Percentiles rank a stretch among this genome's conserved stretches.
Evolutionary conservation across 2,329 filamentous ascomycete species (phyloP).

Genomic region (Ophiostoma sp.): DNA sequence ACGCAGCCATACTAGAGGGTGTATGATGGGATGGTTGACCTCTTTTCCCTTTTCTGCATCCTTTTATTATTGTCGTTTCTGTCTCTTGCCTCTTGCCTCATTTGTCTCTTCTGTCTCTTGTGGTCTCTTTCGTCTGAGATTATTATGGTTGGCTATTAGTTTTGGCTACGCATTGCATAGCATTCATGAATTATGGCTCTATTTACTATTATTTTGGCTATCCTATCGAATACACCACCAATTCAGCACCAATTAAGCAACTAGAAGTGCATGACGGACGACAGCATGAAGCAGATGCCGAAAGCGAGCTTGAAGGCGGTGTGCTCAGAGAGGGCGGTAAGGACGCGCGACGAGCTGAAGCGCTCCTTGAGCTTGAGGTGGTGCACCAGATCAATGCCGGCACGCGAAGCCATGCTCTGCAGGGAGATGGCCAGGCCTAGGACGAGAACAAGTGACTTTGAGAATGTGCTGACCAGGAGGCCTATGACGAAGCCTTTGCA

Average conservation of each 20-base stretch:
- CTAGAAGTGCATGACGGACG: conserved; percentile 54
- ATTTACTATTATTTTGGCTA: not conserved
- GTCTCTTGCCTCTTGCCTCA: no score
- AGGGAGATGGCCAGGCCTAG: conserved; percentile 59
- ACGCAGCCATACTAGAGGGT: conserved; percentile 55
- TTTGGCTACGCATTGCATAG: not conserved
- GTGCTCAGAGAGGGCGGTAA: conserved; percentile 51
- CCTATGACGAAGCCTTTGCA: conserved; percentile 56
- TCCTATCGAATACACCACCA: not conserved
- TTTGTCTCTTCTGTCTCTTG: not conserved
- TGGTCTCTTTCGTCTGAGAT: no score
- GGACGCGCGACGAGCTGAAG: conserved; percentile 38
- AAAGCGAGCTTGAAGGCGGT: conserved; percentile 65
- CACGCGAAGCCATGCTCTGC: conserved; percentile 38
- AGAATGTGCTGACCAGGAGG: conserved; percentile 64
- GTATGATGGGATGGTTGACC: not conserved
- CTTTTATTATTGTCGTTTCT: not conserved
- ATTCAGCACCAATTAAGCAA: no score
- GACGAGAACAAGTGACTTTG: conserved; percentile 62
- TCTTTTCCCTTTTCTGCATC: not conserved
- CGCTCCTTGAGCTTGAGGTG: conserved; percentile 38
- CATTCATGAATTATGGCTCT: not conserved
- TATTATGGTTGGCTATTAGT: not conserved
- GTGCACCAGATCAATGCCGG: conserved; percentile 40
- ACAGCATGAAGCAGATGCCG: conserved; percentile 65